Evolutionary conservation across 2,329 filamentous ascomycete species (phyloP).

Genomic region (Trichocomaceae sp.): DNA sequence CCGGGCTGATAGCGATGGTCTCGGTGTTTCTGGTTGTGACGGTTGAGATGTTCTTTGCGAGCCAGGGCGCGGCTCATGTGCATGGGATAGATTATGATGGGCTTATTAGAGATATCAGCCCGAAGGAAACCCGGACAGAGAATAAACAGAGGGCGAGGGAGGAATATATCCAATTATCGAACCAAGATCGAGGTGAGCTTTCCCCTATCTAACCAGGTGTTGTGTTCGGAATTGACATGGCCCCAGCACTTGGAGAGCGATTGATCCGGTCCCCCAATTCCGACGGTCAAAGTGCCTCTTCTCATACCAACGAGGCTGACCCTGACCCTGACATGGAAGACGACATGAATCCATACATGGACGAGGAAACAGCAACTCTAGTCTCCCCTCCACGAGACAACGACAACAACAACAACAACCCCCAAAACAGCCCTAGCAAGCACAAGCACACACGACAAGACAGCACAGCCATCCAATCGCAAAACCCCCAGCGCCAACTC

Average conservation of each 20-base stretch:
- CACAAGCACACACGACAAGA: slow-evolving; percentile 18
- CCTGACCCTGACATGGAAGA: slow-evolving; percentile 52
- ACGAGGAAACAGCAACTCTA: slow-evolving; percentile 15
- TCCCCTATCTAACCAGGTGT: not conserved
- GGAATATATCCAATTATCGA: slow-evolving; percentile 17
- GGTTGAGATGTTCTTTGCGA: slow-evolving; percentile 84
- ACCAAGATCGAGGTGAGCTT: slow-evolving; percentile 3
- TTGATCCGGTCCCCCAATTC: slow-evolving; percentile 1
- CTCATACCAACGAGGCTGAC: slow-evolving; percentile 51
- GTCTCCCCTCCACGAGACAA: too few relatives aligned
- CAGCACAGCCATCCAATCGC: slow-evolving; percentile 33
- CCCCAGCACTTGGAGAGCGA: not conserved
- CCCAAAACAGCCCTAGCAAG: not conserved
- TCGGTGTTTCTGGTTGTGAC: slow-evolving; percentile 75
- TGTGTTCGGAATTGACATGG: not conserved
- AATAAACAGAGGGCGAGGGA: slow-evolving; percentile 14
- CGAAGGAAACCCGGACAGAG: slow-evolving; percentile 10
- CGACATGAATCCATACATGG: slow-evolving; percentile 39
- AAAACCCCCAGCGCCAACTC: slow-evolving; percentile 59
- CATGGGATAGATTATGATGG: slow-evolving; percentile 50
- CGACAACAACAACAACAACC: too few relatives aligned
- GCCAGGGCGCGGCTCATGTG: slow-evolving; percentile 55
- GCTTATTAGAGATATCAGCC: slow-evolving; percentile 26
- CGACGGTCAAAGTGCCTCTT: slow-evolving; percentile 7
- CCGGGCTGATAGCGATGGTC: slow-evolving; percentile 74